Evolutionary conservation across 2,329 filamentous ascomycete genomes (phyloP), one percentile per base, ranked within the genome.

Genomic region (Trichoderma koningii): DNA sequence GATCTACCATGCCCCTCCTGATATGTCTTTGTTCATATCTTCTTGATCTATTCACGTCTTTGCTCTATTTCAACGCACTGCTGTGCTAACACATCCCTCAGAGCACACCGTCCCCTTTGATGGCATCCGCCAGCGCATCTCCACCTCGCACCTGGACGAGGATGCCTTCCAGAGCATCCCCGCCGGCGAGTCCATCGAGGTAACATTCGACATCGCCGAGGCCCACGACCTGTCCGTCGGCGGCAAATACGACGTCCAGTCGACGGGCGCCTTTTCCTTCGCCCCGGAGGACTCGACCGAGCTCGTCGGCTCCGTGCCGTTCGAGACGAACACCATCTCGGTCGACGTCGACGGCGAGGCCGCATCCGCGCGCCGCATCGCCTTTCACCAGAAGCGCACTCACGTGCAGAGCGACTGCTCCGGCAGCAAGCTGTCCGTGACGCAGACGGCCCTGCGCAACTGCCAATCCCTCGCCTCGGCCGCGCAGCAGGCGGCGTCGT

Each of bases 291-390:
- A 81, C 70, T 81, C 79, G 21, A 86, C 80, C 53, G 76, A 81
- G 47, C 80, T 90, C 42, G 74, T 81, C 10, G 86, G 84, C 55
- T 81, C 80, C 51, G 73, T 89, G 2, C 73, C 81, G 12, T 90
- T 83, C 76, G 76, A 80, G 60, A 87, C 84, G 71, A 89, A 90
- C 76, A 78, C 80, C 17, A 75, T 90, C 55, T 80, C 79, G 59
- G 78, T 88, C 66, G 75, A 80, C 6, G 79, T 91, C 48, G 82
- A 90, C 68, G 86, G 83, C 19, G 76, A 76, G 12, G 73, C 81
- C 55, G 87, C 88, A 10, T 79, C 80, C 52, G 77, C 80, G 42
- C 79, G 82, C 55, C 78, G 81, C 68, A 78, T 80, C 15, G 76
- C 81, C 14, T 82, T 84, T 66, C 71, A 78, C 66, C 19, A 59